phyloP scores from a whole-genome alignment of 164 flowering plant species.

The Piper longum region DNA sequence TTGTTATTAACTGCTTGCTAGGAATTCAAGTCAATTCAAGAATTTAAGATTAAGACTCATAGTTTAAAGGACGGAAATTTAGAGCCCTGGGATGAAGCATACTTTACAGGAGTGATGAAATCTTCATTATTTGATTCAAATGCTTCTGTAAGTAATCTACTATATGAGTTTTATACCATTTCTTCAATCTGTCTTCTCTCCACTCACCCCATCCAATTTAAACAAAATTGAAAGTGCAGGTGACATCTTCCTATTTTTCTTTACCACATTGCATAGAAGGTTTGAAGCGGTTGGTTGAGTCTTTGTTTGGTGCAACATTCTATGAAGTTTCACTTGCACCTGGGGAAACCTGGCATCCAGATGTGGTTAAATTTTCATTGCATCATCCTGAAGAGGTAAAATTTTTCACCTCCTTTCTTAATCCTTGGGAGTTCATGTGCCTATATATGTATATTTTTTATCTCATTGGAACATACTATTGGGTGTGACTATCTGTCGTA shows the following conservation, averaged over 20 bases:
- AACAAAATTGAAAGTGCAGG: conserved; percentile 29
- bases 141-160: conserved; percentile 35
- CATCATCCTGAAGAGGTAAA: conserved; percentile 90
- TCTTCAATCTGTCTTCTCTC: too few relatives aligned
- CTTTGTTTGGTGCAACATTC: conserved; percentile 80
- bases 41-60: conserved; percentile 44
- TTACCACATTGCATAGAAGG: conserved; percentile 83
- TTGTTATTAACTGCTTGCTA: conserved; percentile 13
- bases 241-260: conserved; percentile 74
- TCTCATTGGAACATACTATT: too few relatives aligned
- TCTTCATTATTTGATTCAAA: conserved; percentile 51
- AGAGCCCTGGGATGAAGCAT: conserved; percentile 96
- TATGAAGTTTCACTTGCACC: conserved; percentile 49
- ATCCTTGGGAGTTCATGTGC: too few relatives aligned
- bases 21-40: conserved; percentile 56
- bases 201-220: background rate
- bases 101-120: conserved; percentile 76
- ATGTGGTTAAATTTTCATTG: conserved; percentile 76
- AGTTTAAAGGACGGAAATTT: conserved; percentile 34
- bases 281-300: conserved; percentile 61
- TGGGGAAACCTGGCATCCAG: conserved; percentile 96
- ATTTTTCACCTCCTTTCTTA: background rate
- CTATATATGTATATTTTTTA: too few relatives aligned
- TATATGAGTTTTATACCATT: conserved; percentile 1
- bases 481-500: too few relatives aligned